Conservation (phyloP, 2,329 filamentous ascomycete species). For the Xylariaceae sp. region DNA sequence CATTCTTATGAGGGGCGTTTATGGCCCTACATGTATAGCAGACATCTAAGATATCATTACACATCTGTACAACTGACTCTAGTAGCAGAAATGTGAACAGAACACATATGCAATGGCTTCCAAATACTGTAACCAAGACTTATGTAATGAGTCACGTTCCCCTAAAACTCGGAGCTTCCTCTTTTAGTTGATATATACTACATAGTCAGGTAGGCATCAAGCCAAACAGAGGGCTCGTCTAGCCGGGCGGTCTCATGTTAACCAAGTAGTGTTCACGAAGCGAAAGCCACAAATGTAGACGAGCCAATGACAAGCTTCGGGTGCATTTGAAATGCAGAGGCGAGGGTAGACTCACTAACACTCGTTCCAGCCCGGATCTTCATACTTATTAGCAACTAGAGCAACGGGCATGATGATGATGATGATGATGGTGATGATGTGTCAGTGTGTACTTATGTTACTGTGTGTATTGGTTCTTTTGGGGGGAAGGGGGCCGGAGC, state of each 20-base stretch:
- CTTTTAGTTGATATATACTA: neutral
- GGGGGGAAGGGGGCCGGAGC: no score
- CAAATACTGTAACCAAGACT: neutral
- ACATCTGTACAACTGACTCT: neutral
- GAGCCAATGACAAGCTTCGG: neutral
- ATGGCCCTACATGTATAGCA: neutral
- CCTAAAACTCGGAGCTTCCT: neutral
- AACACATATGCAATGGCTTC: neutral
- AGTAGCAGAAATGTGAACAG: neutral
- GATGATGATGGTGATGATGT: no score
- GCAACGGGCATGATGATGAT: neutral
- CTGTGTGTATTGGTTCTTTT: neutral
- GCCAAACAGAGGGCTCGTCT: neutral
- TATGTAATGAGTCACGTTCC: neutral
- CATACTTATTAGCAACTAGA: neutral
- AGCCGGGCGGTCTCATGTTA: neutral
- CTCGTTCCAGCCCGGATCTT: neutral
- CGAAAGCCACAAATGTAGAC: neutral
- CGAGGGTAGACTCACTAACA: neutral
- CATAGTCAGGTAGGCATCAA: neutral
- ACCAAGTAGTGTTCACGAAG: neutral
- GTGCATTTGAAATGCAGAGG: neutral
- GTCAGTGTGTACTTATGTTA: no score
- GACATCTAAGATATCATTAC: neutral
- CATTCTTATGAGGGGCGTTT: neutral